Evolutionary conservation across 495 filamentous ascomycete species (phyloP).

Genomic region (Tuber calosporum): DNA sequence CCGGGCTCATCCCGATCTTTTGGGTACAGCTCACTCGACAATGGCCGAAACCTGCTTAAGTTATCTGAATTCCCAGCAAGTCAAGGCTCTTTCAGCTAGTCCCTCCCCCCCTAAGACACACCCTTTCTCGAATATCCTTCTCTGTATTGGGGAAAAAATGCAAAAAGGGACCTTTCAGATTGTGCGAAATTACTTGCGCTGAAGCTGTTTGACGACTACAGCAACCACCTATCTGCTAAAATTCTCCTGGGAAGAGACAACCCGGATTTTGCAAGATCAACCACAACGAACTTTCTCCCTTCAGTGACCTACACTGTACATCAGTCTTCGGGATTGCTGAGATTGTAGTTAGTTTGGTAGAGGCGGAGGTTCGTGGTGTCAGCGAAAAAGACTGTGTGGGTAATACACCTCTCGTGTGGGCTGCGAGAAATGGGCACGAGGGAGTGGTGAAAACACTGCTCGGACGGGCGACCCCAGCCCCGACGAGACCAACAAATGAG

Average conservation of each 20-base stretch:
- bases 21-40: not conserved
- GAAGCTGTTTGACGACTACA: not conserved
- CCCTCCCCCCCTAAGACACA: not conserved
- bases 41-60: not conserved
- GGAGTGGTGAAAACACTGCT: not conserved
- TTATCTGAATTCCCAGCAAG: not conserved
- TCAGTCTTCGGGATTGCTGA: not conserved
- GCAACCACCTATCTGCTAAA: not conserved
- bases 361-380: not conserved
- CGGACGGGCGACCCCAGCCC: too few relatives aligned
- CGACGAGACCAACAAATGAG: not conserved
- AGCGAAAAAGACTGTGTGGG: not conserved
- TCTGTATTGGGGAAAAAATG: not conserved
- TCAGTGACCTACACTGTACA: not conserved
- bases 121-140: not conserved
- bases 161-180: not conserved
- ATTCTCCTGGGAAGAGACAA: not conserved
- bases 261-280: not conserved
- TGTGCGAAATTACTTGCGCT: not conserved
- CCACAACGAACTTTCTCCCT: not conserved
- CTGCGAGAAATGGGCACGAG: not conserved
- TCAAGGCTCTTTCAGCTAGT: not conserved
- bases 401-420: not conserved
- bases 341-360: not conserved
- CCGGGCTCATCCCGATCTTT: not conserved